Evolutionary conservation across 2,329 filamentous ascomycete genomes (phyloP), one percentile per base, ranked within the genome.

Genomic region (Neophaeococcomyces mojaviensis): DNA sequence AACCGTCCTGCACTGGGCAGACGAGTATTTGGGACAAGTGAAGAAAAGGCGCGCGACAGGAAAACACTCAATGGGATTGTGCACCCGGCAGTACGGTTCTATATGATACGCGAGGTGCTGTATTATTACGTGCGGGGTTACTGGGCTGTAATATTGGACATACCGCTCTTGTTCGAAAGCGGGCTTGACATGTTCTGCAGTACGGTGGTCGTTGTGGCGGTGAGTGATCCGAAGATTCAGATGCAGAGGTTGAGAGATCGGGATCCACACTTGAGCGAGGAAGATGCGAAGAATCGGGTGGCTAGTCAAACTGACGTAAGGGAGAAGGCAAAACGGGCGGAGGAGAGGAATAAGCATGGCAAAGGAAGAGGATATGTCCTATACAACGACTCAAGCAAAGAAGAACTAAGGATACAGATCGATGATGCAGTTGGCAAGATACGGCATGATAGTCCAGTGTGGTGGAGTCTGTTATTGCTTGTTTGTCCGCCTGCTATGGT

Each of bases 101-200:
- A 86, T 63, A 90, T 96, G 76, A 87, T 88, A 64, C 79, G 75
- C 58, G 72, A 77, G 39, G 77, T 97, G 47, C 60, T 88, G n/a
- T 70, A 72, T 50, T 79, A 78, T 56, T 96, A 95, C 60, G 46
- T 92, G 12, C 67, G 67, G 1, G 90, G 92, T 0, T 64, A 81
- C 61, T 92, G 90, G 88, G 89, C 88, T 0, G 88, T 95, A 3
- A 84, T 98, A 30, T 73, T 97, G 13, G 92, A 98, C 61, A 82
- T 98, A 7, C 92, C 92, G 42, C 70, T 98, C 44, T 74, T 98
- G 34, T 96, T 96, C 58, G 92, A 98, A 72, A 84, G 81, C 56
- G 80, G 81, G 2, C 81, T 95, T 66, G 92, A 98, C 64, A 71
- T 80, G 33, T 78, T 94, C 55, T 96, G 89, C 61, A 88, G 88